These are phyloP conservation scores for Neofusicoccum umdonicola DNA, from an alignment of 2,329 filamentous ascomycete species.

Conservation along the genomic window DNA sequence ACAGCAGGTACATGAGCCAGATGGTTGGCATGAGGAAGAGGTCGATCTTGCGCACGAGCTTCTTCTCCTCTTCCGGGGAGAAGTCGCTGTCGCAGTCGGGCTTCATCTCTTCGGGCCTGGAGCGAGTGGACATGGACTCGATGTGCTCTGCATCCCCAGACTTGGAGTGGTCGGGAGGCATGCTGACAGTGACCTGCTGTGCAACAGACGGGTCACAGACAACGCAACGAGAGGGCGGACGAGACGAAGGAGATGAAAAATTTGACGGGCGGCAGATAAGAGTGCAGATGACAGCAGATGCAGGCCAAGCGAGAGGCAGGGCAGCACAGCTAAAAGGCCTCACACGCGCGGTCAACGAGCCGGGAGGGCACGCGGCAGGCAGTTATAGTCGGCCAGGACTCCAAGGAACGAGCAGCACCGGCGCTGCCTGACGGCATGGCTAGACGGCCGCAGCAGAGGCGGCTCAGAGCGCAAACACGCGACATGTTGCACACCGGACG, in stretches of 20 bases:
- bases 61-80: constrained; percentile 38
- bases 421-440: not conserved
- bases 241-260: not conserved
- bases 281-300: not conserved
- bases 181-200: not conserved
- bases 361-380: not conserved
- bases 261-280: not conserved
- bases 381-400: not conserved
- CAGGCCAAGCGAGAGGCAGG: not conserved
- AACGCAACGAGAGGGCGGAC: not conserved
- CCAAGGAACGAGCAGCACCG: not conserved
- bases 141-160: not conserved
- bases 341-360: not conserved
- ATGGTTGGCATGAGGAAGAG: constrained; percentile 47
- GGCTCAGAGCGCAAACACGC: not conserved
- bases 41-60: constrained; percentile 47
- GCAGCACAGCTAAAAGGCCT: not conserved
- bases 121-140: not conserved
- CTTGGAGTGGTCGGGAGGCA: not conserved
- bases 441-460: not conserved
- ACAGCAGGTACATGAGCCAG: constrained; percentile 51
- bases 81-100: not conserved
- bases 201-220: too few species aligned
- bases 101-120: not conserved
- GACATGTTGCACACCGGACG: not conserved